These are phyloP conservation scores for Boletus edulis DNA, from an alignment of 768 basidiomycete genomes.

Conservation along the genomic window DNA sequence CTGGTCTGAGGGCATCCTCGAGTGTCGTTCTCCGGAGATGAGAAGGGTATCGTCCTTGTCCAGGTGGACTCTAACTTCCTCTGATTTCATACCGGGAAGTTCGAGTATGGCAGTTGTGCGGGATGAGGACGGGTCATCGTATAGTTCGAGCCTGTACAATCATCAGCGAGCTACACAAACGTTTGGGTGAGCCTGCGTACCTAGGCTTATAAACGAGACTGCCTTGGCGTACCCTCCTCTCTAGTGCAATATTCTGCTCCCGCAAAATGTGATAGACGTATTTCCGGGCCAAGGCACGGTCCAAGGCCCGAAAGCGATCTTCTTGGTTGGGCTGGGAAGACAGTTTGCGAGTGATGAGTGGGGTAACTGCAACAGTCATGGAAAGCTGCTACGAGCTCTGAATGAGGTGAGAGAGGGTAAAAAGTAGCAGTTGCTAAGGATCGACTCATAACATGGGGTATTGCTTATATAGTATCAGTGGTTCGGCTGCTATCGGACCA, in stretches of 20 bases:
- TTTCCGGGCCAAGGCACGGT: constrained; percentile 31
- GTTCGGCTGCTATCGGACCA: not conserved
- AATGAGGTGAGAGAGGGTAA: no score
- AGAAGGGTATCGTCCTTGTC: constrained; percentile 29
- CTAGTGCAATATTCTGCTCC: constrained; percentile 16
- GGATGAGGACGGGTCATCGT: constrained; percentile 33
- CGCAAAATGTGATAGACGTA: constrained; percentile 25
- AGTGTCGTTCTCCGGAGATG: constrained; percentile 34
- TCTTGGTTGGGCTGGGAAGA: constrained; percentile 19
- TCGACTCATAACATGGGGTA: not conserved
- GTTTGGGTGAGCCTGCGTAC: constrained; percentile 15
- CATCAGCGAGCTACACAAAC: constrained; percentile 11
- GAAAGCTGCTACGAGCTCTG: not conserved
- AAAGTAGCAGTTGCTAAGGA: not conserved
- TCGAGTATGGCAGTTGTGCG: constrained; percentile 37
- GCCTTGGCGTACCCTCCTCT: constrained; percentile 23
- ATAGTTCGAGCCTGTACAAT: constrained; percentile 37
- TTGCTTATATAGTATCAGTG: constrained; percentile 1
- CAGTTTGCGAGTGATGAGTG: constrained; percentile 25
- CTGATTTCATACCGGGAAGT: constrained; percentile 38
- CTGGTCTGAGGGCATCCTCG: constrained; percentile 16
- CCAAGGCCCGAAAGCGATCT: constrained; percentile 30
- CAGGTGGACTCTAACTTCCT: constrained; percentile 35
- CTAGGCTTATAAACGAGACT: constrained; percentile 33
- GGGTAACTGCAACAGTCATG: constrained; percentile 26